A percentile compares a stretch with the other conserved stretches of the same genome.
Conservation (phyloP, 495 filamentous ascomycete species). For the Podospora pseudocomata region DNA sequence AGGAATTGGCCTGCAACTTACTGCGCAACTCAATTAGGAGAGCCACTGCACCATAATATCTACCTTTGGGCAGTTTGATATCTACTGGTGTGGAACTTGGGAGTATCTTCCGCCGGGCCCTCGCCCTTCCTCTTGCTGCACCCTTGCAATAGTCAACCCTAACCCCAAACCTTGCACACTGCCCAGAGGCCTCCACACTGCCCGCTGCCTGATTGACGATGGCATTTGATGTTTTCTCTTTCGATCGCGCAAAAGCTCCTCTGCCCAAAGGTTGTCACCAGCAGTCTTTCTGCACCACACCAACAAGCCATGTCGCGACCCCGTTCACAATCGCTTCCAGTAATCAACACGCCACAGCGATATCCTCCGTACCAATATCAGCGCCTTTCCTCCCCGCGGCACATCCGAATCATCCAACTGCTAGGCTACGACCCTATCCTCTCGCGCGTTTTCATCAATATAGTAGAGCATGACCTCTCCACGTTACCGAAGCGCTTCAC, state of each 20-base stretch:
- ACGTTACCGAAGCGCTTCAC: conserved; percentile 12
- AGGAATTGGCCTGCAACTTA: too few relatives aligned
- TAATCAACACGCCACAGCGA: not conserved
- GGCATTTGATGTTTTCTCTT: not conserved
- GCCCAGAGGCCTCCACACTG: not conserved
- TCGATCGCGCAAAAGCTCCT: not conserved
- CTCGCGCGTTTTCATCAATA: conserved; percentile 11
- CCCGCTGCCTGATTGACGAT: not conserved
- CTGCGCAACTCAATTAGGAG: too few relatives aligned
- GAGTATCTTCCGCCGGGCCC: too few relatives aligned
- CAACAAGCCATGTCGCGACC: conserved; percentile 5
- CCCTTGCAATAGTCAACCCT: not conserved
- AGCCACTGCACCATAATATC: too few relatives aligned
- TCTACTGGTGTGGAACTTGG: too few relatives aligned
- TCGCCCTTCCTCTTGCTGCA: too few relatives aligned
- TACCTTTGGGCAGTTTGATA: too few relatives aligned
- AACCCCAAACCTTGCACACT: not conserved
- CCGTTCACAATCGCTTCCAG: conserved; percentile 7
- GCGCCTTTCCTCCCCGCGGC: conserved; percentile 14
- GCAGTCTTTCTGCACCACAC: not conserved
- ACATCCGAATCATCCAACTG: conserved; percentile 16
- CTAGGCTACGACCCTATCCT: conserved; percentile 7
- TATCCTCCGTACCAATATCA: conserved; percentile 13
- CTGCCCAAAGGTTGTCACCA: not conserved
- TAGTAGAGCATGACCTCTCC: conserved; percentile 7